Base-by-base conservation (phyloP, 805 yeast species). In the Kodamaea kakaduensis region DNA sequence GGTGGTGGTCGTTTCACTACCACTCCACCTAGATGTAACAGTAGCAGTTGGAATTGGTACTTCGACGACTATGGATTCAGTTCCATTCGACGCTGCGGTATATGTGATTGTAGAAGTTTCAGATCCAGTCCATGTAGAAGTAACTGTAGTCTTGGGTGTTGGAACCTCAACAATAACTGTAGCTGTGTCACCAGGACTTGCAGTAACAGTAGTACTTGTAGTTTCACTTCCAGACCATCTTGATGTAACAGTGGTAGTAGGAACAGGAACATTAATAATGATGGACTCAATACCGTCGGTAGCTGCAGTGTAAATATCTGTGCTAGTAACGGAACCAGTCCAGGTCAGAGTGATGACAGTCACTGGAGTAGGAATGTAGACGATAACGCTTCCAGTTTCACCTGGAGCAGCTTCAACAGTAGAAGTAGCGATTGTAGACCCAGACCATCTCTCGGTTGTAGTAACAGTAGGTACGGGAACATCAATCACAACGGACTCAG, bases 121-220 rank as follows among this genome's bases (percentile, higher is more conserved):
- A 19, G 32, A 2, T 17, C 36, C 36, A 9, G 41, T 17, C 46
- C 47, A 46, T 3, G 25, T 28, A 16, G 31, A 19, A 9, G 37
- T 33, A 14, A 27, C 29, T 6, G 36, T 30, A 9, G 32, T 27
- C 5, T 31, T 25, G 7, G 45, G 34, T 3, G 31, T 17, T 9
- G 51, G 51, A 22, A 43, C 34, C 8, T 42, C 42, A 4, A 48
- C 36, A 2, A 37, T 17, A 8, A 44, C 43, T 9, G 50, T 44
- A 25, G 28, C 37, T 3, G 39, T 37, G 8, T 26, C 42, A 23
- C 42, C 42, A 4, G 19, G 16, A 28, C 35, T 15, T 3, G 37
- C 35, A 9, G 38, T 6, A 4, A 13, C 18, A 7, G 38, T 34
- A 7, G 32, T 29, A n/a, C 35, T 24, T 8, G 17, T 15, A 13